phyloP scores from a whole-genome alignment of 495 filamentous ascomycete genomes.

The Talaromyces adpressus region DNA sequence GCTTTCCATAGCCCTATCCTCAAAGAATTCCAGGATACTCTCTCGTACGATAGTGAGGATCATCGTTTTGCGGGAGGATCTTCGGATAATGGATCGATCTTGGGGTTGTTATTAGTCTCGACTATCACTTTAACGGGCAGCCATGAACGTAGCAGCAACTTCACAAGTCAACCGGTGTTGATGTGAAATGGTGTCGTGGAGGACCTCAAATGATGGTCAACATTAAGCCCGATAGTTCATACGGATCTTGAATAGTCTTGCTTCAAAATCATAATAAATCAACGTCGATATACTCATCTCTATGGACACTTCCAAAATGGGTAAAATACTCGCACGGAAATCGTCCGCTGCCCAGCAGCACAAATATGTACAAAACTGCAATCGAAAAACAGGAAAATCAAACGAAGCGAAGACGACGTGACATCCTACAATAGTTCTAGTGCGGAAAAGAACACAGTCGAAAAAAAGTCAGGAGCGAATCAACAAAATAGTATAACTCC shows the following conservation, averaged over 20 bases:
- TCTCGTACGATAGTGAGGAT: no score
- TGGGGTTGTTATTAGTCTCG: not conserved
- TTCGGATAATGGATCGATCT: not conserved
- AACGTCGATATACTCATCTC: constrained; percentile 1
- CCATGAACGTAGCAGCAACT: not conserved
- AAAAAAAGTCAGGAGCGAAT: not conserved
- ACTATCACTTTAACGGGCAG: not conserved
- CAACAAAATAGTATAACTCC: constrained; percentile 1
- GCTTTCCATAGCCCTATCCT: not conserved
- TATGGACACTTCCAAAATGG: not conserved
- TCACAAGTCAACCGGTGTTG: not conserved
- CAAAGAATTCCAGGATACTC: not conserved
- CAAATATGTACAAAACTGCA: not conserved
- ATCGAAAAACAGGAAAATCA: not conserved
- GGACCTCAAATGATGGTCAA: not conserved
- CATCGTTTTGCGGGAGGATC: no score
- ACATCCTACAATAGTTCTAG: not conserved
- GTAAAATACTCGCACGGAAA: not conserved
- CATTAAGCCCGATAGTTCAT: not conserved
- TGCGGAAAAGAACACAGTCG: not conserved
- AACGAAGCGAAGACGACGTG: not conserved
- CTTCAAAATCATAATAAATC: not conserved
- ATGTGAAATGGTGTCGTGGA: no score
- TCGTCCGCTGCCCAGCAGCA: constrained; percentile 1
- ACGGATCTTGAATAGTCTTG: not conserved